phyloP scores from a whole-genome alignment of 1,284 basidiomycete genomes.

The Ceratobasidium sp. region DNA sequence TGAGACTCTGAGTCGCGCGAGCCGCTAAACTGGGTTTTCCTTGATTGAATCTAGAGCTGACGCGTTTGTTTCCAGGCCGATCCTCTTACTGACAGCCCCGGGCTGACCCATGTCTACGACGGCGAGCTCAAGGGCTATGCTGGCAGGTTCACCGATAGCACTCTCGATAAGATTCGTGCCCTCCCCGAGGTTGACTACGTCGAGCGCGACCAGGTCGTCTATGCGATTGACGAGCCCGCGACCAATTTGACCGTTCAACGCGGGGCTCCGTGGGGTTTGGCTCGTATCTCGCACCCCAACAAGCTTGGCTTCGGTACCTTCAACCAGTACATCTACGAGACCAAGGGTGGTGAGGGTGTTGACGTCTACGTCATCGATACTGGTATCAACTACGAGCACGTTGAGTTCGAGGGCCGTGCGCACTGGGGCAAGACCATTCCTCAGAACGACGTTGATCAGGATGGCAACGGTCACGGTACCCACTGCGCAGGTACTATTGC shows the following conservation, averaged over 20 bases:
- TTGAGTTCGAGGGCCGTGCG: constrained; percentile 71
- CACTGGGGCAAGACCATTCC: constrained; percentile 66
- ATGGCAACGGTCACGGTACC: constrained; percentile 51
- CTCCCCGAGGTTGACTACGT: constrained; percentile 94
- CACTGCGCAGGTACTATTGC: constrained; percentile 62
- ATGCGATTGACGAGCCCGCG: constrained; percentile 68
- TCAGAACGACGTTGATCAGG: constrained; percentile 60
- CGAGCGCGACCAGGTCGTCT: constrained; percentile 92
- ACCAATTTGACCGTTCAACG: constrained; percentile 66
- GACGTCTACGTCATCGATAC: constrained; percentile 79
- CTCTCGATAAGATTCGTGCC: constrained; percentile 83
- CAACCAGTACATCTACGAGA: constrained; percentile 85
- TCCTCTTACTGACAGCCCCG: constrained; percentile 60
- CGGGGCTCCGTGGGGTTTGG: constrained; percentile 95
- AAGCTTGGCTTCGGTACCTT: constrained; percentile 88
- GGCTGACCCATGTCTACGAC: constrained; percentile 80
- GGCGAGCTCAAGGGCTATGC: constrained; percentile 82
- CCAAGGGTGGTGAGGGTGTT: constrained; percentile 88
- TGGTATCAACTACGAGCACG: constrained; percentile 70
- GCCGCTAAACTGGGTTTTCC: constrained; percentile 11
- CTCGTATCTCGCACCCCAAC: constrained; percentile 91
- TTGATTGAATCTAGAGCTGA: constrained; percentile 50
- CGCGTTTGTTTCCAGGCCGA: constrained; percentile 52
- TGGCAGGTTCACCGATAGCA: constrained; percentile 82
- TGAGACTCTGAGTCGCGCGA: constrained; percentile 8